phyloP scores from a whole-genome alignment of 2,329 filamentous ascomycete species.

The Phyllosticta citribraziliensis region DNA sequence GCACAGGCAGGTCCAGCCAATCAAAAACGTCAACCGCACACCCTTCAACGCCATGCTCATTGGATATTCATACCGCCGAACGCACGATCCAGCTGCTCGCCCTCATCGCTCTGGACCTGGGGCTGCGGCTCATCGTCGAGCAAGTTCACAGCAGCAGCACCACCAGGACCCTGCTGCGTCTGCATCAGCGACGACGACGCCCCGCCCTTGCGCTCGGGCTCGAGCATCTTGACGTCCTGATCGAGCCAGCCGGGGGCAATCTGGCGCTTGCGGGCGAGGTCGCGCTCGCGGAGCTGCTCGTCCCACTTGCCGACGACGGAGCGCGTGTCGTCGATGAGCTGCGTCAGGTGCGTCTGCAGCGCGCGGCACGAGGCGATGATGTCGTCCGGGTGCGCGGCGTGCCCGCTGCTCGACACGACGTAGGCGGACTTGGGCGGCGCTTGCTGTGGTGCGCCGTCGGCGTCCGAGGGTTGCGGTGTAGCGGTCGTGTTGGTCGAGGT shows the following conservation, averaged over 20 bases:
- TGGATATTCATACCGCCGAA: slow-evolving; percentile 59
- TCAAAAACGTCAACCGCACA: not conserved
- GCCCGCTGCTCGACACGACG: slow-evolving; percentile 64
- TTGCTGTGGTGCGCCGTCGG: slow-evolving; percentile 29
- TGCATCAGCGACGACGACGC: not conserved
- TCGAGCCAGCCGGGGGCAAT: slow-evolving; percentile 76
- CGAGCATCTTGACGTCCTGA: slow-evolving; percentile 51
- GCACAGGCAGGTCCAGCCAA: not conserved
- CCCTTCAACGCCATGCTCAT: slow-evolving; percentile 1
- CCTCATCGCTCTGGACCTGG: slow-evolving; percentile 35
- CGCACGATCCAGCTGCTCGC: slow-evolving; percentile 52
- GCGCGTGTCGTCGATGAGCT: slow-evolving; percentile 58
- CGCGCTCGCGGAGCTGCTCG: slow-evolving; percentile 51
- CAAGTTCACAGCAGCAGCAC: not conserved
- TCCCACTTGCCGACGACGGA: slow-evolving; percentile 61
- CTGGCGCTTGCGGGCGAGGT: slow-evolving; percentile 69
- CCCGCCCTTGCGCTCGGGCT: slow-evolving; percentile 48
- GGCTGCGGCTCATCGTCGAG: slow-evolving; percentile 1
- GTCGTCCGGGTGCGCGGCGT: slow-evolving; percentile 76
- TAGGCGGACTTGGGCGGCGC: slow-evolving; percentile 39
- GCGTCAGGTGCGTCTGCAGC: slow-evolving; percentile 64
- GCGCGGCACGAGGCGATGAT: slow-evolving; percentile 75
- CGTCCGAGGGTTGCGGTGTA: slow-evolving; percentile 53
- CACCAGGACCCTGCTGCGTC: slow-evolving; percentile 21
- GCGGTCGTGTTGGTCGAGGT: slow-evolving; percentile 10